phyloP scores from a whole-genome alignment of 2,329 filamentous ascomycete genomes.

The Fusarium sp. region DNA sequence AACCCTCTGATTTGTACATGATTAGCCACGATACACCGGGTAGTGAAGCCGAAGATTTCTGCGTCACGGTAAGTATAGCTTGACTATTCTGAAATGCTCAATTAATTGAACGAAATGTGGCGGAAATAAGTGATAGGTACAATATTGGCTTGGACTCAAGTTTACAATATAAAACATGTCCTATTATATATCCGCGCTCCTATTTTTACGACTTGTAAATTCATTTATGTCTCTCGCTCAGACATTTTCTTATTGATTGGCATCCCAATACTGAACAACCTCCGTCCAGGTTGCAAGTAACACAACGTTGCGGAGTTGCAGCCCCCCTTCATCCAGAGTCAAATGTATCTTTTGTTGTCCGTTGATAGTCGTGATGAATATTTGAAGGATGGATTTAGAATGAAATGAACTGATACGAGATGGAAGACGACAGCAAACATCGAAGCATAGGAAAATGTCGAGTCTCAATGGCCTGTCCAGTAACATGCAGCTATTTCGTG shows the following conservation, averaged over 20 bases:
- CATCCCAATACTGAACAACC: constrained; percentile 10
- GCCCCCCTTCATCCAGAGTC: constrained; percentile 12
- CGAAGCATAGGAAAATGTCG: constrained; percentile 1
- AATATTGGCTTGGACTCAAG: not conserved
- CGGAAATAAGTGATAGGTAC: not conserved
- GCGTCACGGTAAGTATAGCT: constrained; percentile 8
- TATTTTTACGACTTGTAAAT: not conserved
- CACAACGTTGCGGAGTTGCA: constrained; percentile 31
- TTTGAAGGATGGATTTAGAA: not conserved
- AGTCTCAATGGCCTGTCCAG: constrained; percentile 3
- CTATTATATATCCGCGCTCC: not conserved
- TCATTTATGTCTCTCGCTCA: not conserved
- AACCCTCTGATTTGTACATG: constrained; percentile 36
- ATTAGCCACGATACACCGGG: constrained; percentile 22
- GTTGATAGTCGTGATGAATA: not conserved
- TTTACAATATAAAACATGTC: not conserved
- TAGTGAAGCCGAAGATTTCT: constrained; percentile 14
- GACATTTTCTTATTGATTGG: not conserved
- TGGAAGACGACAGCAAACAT: constrained; percentile 4
- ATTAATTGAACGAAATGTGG: not conserved
- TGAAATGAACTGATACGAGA: not conserved
- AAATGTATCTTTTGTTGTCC: constrained; percentile 8
- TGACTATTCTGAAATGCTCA: not conserved
- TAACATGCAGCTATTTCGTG: not conserved
- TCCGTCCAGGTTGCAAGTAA: constrained; percentile 21